Evolutionary conservation across 768 basidiomycete genomes (phyloP), one percentile per base, ranked within the genome.

Genomic region (Lyophyllum shimeji): DNA sequence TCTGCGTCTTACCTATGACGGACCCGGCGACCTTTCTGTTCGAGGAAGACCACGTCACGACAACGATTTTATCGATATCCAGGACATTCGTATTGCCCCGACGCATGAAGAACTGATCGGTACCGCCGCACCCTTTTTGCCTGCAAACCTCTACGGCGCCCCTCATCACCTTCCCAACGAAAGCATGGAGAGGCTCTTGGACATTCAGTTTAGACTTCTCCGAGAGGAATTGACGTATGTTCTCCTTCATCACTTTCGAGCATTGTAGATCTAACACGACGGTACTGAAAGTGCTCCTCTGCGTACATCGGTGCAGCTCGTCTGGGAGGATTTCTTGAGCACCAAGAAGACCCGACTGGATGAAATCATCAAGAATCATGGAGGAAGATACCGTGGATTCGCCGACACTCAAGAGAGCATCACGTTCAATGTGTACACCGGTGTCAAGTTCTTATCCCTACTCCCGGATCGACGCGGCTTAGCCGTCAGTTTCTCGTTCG

Each of bases 131-230:
- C 83, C 87, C 0, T 90, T 81, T 63, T 69, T 92, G 0, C 90
- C 90, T 0, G 82, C 78, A 0, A 85, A 81, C 60, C 65, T 86
- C 1, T 77, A 72, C 18, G 75, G 71, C 1, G 88, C 86, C 0
- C 88, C 87, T 0, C 88, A 89, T 62, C 86, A 79, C 52, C 76
- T 78, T 12, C 81, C 81, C 0, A 58, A 68, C 2, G 76, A 77
- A 15, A 82, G 82, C 21, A 89, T 91, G 81, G 78, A 87, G 53
- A 74, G 84, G 7, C 71, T 86, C 20, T 70, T 90, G 11, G 90
- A 93, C 55, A 80, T 86, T 3, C 88, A 92, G 60, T 92, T 88
- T 67, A 82, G 90, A 31, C 75, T 91, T 0, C 70, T 92, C 33
- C 75, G 90, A 34, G 90, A 90, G 59, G 90, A 92, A 53, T 69